A percentile compares a stretch with the other conserved stretches of the same genome.
Evolutionary conservation across 768 basidiomycete genomes (phyloP).

Genomic region (Suillus variegatus): DNA sequence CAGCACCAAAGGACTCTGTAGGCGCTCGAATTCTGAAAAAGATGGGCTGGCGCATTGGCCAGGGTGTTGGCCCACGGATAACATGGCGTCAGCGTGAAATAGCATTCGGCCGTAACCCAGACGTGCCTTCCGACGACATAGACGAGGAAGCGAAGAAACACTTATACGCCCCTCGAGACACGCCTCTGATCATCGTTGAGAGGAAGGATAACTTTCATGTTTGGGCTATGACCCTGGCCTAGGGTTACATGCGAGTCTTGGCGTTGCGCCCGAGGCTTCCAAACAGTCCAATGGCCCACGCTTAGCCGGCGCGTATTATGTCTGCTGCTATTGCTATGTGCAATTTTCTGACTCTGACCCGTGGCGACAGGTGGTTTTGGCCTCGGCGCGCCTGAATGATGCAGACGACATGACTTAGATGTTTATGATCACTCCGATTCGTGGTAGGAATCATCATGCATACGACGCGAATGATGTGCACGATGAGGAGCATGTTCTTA

Average conservation of each 20-base stretch:
- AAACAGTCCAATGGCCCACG: slow-evolving; percentile 44
- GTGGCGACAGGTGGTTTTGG: slow-evolving; percentile 73
- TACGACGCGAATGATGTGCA: slow-evolving; percentile 67
- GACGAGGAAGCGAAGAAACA: slow-evolving; percentile 87
- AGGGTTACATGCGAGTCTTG: slow-evolving; percentile 61
- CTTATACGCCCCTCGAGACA: slow-evolving; percentile 83
- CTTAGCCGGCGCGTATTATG: slow-evolving; percentile 50
- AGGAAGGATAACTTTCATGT: slow-evolving; percentile 76
- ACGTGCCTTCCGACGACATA: slow-evolving; percentile 47
- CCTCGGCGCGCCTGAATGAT: slow-evolving; percentile 83
- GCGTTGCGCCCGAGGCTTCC: slow-evolving; percentile 28
- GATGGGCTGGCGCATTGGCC: slow-evolving; percentile 94
- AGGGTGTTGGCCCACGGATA: slow-evolving; percentile 91
- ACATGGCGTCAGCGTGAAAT: slow-evolving; percentile 71
- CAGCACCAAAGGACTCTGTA: slow-evolving; percentile 74
- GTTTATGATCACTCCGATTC: slow-evolving; percentile 60
- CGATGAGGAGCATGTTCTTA: slow-evolving; percentile 56
- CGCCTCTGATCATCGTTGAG: slow-evolving; percentile 56
- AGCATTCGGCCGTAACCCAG: slow-evolving; percentile 58
- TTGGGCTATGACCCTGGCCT: slow-evolving; percentile 76
- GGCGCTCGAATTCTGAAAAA: slow-evolving; percentile 88
- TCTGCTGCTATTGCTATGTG: not conserved
- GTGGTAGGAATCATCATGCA: slow-evolving; percentile 52
- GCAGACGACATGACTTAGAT: slow-evolving; percentile 90
- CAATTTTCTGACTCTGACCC: slow-evolving; percentile 2